These are phyloP conservation scores for Larix sibirica DNA, from an alignment of 83 land plant genomes.

Conservation along the genomic window DNA sequence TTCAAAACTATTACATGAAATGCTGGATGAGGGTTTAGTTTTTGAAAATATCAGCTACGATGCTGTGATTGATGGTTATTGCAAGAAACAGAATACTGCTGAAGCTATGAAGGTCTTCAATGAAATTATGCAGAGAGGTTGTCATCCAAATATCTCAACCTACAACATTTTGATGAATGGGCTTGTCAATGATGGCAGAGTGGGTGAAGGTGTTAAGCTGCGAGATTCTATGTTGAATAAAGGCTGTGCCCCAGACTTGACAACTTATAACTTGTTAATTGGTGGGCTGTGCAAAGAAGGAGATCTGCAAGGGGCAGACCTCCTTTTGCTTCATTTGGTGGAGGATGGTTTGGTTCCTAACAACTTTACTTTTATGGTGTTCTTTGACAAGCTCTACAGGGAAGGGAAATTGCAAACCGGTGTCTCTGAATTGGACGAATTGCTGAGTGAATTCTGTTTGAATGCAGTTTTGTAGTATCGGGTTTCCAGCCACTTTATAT, in stretches of 20 bases:
- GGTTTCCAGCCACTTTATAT: too few species aligned
- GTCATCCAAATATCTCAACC: slow-evolving; percentile 42
- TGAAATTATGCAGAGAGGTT: slow-evolving; percentile 36
- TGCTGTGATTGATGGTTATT: slow-evolving; percentile 50
- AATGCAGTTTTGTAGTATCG: too few species aligned
- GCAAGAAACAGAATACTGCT: slow-evolving; percentile 26
- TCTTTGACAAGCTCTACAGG: not conserved
- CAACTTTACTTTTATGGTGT: not conserved
- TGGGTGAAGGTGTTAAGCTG: slow-evolving; percentile 36
- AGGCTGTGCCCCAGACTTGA: slow-evolving; percentile 35
- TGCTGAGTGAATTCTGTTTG: not conserved
- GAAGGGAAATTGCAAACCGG: not conserved
- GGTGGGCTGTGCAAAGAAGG: slow-evolving; percentile 34
- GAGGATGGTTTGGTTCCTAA: slow-evolving; percentile 8
- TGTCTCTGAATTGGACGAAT: not conserved
- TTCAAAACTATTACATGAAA: slow-evolving; percentile 38
- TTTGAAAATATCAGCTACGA: slow-evolving; percentile 32
- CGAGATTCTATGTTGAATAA: slow-evolving; percentile 41
- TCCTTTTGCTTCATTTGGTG: not conserved
- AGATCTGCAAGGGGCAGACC: not conserved
- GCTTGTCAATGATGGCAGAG: slow-evolving; percentile 37
- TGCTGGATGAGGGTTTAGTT: slow-evolving; percentile 18
- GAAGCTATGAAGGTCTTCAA: slow-evolving; percentile 53
- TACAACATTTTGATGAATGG: slow-evolving; percentile 54
- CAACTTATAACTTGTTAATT: slow-evolving; percentile 40